Evolutionary conservation across 371 early-diverging fungal species (phyloP), one percentile per base, ranked within the genome.

Genomic region (Rhizopus arrhizus): DNA sequence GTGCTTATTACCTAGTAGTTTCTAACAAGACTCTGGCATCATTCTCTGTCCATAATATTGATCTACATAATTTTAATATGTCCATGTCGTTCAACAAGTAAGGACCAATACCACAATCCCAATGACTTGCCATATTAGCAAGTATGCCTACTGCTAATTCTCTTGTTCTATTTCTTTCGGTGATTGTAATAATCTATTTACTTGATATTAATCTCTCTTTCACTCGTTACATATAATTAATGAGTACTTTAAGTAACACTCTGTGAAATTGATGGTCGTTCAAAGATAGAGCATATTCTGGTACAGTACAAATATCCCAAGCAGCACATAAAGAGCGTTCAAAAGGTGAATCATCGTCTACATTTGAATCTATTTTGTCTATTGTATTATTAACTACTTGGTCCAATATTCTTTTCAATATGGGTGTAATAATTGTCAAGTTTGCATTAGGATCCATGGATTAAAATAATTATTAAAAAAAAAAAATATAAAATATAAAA

Each of bases 91-190:
- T 54, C 1, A 68, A 33, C 16, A 76, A 46, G 36, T 47, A 48
- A 35, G 69, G 56, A 1, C 70, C 66, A 29, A 74, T 58, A 4
- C 73, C 73, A 35, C 34, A 35, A 10, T 71, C 70, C 72, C 74
- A 74, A 53, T 79, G 76, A 56, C 67, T 72, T 13, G 80, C 74
- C 50, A 79, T 55, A 40, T 74, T 79, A 0, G 80, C 80, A 11
- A 79, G 49, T 41, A 70, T 63, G 6, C 80, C 80, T 62, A 79
- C 57, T 0, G 73, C 69, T 38, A 79, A 22, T 51, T 79, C 80
- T 58, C 76, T 67, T 34, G 76, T 72, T 47, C 80, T 62, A 8
- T 59, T 46, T 50, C 80, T 58, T 43, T 49, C 34, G 13, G 76
- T 79, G 3, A 42, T 58, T 5, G 73, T 72, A 29, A 67, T 53